Conservation (phyloP, 106 monocot genomes). For the Triglochin maritima region DNA sequence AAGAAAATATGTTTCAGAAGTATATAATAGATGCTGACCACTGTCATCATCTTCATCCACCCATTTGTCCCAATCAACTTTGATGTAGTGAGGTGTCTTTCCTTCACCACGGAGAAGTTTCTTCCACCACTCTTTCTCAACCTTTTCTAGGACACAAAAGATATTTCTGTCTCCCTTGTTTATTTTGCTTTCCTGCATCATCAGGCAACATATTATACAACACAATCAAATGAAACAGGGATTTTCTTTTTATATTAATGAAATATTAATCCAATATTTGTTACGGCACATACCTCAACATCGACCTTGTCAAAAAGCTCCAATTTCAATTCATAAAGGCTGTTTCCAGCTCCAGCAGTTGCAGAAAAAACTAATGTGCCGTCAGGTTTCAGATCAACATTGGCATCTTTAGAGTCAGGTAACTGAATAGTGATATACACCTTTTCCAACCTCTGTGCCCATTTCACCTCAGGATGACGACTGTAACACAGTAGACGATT, state of each 20-base stretch:
- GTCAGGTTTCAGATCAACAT: constrained; percentile 61
- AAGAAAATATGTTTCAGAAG: constrained; percentile 3
- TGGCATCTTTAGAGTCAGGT: constrained; percentile 62
- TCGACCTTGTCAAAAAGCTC: constrained; percentile 3
- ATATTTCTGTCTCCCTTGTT: constrained; percentile 65
- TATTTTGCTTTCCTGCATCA: constrained; percentile 65
- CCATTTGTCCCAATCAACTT: constrained; percentile 97
- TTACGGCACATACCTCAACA: not conserved
- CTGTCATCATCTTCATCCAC: constrained; percentile 71
- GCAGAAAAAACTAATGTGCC: constrained; percentile 62
- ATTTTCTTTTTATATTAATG: not conserved
- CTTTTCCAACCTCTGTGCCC: constrained; percentile 75
- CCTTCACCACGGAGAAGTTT: constrained; percentile 60
- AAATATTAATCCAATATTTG: not conserved
- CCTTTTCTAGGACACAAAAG: constrained; percentile 63
- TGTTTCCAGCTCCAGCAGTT: constrained; percentile 36
- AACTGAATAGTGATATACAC: constrained; percentile 67
- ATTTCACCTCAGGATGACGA: constrained; percentile 75
- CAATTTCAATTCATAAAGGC: constrained; percentile 23
- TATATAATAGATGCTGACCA: constrained; percentile 11
- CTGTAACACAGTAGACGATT: constrained; percentile 8
- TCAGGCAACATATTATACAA: not conserved
- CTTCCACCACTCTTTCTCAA: constrained; percentile 75
- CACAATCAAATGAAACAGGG: not conserved
- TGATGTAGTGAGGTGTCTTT: constrained; percentile 75